Percentiles rank a stretch among this genome's conserved stretches.
These are phyloP conservation scores for Paxillus rubicundulus DNA, from an alignment of 768 basidiomycete genomes.

Conservation along the genomic window DNA sequence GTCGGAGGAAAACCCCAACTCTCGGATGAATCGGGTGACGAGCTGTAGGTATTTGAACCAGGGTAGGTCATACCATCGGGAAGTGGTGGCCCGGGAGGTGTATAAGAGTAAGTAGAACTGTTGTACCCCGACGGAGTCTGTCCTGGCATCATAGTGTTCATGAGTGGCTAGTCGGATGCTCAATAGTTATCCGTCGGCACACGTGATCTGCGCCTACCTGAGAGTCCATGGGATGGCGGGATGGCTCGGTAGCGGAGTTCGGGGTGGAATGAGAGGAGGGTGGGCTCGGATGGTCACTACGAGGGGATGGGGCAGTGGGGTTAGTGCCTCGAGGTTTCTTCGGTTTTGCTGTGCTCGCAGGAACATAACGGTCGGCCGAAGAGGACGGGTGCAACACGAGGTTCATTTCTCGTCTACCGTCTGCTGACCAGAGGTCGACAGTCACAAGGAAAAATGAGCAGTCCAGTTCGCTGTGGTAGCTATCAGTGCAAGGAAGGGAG, in stretches of 20 bases:
- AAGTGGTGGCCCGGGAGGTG: constrained; percentile 39
- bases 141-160: constrained; percentile 40
- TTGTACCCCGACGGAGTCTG: constrained; percentile 37
- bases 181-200: background rate
- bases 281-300: constrained; percentile 42
- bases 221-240: constrained; percentile 36
- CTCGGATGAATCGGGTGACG: constrained; percentile 44
- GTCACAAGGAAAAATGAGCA: constrained; percentile 87
- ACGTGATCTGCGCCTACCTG: constrained; percentile 36
- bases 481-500: constrained; percentile 5
- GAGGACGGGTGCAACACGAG: constrained; percentile 86
- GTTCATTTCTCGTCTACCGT: constrained; percentile 82
- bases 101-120: constrained; percentile 43
- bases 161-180: constrained; percentile 22
- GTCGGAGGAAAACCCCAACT: constrained; percentile 54
- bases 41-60: constrained; percentile 39
- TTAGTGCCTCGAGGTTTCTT: constrained; percentile 36
- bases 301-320: constrained; percentile 33
- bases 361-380: constrained; percentile 63
- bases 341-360: constrained; percentile 36
- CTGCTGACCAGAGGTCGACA: constrained; percentile 89
- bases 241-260: constrained; percentile 41
- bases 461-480: constrained; percentile 65
- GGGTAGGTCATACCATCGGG: constrained; percentile 43
- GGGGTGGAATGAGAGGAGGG: constrained; percentile 47